These are phyloP conservation scores for Austroboletus novae-zelandiae DNA, from an alignment of 1,284 basidiomycete genomes.

Conservation along the genomic window DNA sequence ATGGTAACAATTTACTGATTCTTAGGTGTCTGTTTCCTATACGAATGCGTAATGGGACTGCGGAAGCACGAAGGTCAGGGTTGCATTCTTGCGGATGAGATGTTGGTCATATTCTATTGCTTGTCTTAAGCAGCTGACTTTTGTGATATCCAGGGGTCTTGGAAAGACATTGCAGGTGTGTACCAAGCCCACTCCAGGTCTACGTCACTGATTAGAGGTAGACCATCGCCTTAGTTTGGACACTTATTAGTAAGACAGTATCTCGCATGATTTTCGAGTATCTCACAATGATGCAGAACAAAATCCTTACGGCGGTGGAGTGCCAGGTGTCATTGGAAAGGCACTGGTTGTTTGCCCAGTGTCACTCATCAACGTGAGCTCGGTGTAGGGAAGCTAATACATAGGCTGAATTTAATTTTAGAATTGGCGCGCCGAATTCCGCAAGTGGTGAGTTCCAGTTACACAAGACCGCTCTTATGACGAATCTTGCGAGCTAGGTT, in stretches of 20 bases:
- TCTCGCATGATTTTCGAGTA: background rate
- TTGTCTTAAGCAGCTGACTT: conserved; percentile 5
- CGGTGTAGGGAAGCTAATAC: background rate
- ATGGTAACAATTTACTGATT: conserved; percentile 1
- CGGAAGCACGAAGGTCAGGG: conserved; percentile 86
- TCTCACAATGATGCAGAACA: conserved; percentile 56
- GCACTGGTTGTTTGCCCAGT: conserved; percentile 94
- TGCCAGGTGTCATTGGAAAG: conserved; percentile 60
- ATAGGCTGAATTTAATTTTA: conserved; percentile 30
- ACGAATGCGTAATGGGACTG: conserved; percentile 95
- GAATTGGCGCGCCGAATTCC: conserved; percentile 97
- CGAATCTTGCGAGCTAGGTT: conserved; percentile 43
- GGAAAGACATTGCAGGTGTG: conserved; percentile 86
- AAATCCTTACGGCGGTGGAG: conserved; percentile 71
- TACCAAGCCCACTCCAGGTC: background rate
- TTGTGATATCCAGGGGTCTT: conserved; percentile 66
- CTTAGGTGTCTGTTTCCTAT: conserved; percentile 84
- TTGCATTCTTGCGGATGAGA: conserved; percentile 96
- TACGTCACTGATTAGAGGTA: conserved; percentile 34
- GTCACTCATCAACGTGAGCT: conserved; percentile 75
- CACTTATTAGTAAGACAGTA: conserved; percentile 69
- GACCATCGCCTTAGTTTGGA: conserved; percentile 88
- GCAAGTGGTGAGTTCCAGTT: conserved; percentile 70
- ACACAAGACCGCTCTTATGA: background rate
- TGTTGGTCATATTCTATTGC: conserved; percentile 45